Evolutionary conservation across 306 rosid species (phyloP), one percentile per base, ranked within the genome.

Genomic region (Corylus heterophylla): DNA sequence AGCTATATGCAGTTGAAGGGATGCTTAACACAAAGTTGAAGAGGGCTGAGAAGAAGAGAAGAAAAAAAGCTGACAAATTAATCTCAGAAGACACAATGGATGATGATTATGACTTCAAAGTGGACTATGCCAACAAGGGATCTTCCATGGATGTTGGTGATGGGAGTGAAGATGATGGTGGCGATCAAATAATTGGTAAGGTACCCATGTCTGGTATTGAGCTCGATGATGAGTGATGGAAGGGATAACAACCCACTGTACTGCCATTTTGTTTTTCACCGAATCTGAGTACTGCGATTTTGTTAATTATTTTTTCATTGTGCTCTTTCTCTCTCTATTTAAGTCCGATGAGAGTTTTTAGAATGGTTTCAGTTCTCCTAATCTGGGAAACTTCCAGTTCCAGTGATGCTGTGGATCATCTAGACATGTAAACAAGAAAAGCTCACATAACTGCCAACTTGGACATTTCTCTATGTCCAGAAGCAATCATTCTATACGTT

Each of bases 41-140:
- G 85, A 90, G 75, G 69, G 96, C 97, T 78, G 97, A 90, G 86
- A 96, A 91, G 89, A 96, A 93, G 86, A 87, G 76, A 80, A 89
- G 80, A 83, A 96, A 90, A 80, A 93, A 89, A 71, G 86, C 81
- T 1, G 88, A 74, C 61, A 91, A 88, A 83, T 59, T 83, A 74
- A 81, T 58, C 51, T 22, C 86, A 7, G 75, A 78, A 1, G 93
- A 88, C 58, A 86, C 89, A 29, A 87, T 90, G 97, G 94, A 93
- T n/a, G 96, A 71, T 64, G 93, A 93, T 79, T 96, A 96, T 51
- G 87, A 96, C 80, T 96, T 96, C 81, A 93, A 86, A 81, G 90
- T 89, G 76, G 99, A 96, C 75, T 96, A 86, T 80, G 56, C 78
- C 73, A 79, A 90, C 47, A 93, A 91, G 80, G 89, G 78, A 29